Evolutionary conservation across 257 asterid genomes (phyloP).

Genomic region (Coffea eugenioides): DNA sequence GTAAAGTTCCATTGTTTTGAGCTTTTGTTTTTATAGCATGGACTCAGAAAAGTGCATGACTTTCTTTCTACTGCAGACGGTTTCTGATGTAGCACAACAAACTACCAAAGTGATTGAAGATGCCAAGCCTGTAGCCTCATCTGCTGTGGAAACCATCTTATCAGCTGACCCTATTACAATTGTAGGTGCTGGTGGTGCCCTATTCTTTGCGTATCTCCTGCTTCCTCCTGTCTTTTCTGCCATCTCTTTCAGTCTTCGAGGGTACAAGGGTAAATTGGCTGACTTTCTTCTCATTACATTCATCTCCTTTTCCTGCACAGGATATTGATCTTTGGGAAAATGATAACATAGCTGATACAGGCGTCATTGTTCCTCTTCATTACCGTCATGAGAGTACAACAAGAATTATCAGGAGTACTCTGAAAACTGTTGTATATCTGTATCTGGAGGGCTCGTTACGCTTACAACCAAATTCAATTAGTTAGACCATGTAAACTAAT

Average conservation of each 20-base stretch:
- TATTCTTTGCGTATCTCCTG: constrained; percentile 62
- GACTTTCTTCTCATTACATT: neutral
- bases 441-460: neutral
- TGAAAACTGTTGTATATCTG: neutral
- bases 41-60: constrained; percentile 6
- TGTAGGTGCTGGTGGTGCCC: constrained; percentile 69
- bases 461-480: neutral
- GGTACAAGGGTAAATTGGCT: constrained; percentile 65
- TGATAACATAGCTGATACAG: neutral
- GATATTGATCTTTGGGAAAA: neutral
- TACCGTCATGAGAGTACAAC: neutral
- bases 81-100: constrained; percentile 83
- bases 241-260: constrained; percentile 71
- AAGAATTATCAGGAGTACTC: neutral
- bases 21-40: neutral
- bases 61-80: constrained; percentile 49
- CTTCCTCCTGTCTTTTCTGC: constrained; percentile 81
- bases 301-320: neutral
- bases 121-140: constrained; percentile 80
- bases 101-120: constrained; percentile 61
- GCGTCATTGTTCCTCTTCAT: neutral
- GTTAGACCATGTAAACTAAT: neutral
- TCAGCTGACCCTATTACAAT: constrained; percentile 70
- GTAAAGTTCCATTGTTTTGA: neutral
- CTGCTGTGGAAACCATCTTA: constrained; percentile 73